Evolutionary conservation across 2,329 filamentous ascomycete genomes (phyloP).

Genomic region (Talaromyces sp.): DNA sequence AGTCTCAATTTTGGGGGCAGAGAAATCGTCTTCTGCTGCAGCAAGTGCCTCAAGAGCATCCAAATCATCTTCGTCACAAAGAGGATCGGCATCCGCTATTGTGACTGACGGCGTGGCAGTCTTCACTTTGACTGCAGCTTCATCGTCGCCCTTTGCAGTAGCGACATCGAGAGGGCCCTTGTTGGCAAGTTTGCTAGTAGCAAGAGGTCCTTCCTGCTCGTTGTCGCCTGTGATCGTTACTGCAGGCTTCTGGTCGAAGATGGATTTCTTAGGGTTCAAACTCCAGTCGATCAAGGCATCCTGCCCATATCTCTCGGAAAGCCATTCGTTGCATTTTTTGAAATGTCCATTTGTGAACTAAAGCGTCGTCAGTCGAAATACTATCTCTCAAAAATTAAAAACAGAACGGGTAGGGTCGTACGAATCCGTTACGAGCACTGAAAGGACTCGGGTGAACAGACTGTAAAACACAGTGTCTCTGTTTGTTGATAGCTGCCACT

Average conservation of each 20-base stretch:
- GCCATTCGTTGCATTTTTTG: slow-evolving; percentile 61
- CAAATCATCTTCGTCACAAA: slow-evolving; percentile 39
- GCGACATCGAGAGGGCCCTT: background rate
- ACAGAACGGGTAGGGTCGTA: slow-evolving; percentile 38
- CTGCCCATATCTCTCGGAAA: slow-evolving; percentile 72
- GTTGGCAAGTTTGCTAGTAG: slow-evolving; percentile 16
- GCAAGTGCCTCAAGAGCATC: slow-evolving; percentile 43
- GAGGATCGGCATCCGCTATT: slow-evolving; percentile 26
- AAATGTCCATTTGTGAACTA: slow-evolving; percentile 47
- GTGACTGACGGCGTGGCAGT: slow-evolving; percentile 18
- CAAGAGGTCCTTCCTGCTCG: slow-evolving; percentile 14
- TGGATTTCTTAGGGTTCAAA: slow-evolving; percentile 40
- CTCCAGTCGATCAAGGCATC: slow-evolving; percentile 84
- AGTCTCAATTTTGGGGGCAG: background rate
- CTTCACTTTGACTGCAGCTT: slow-evolving; percentile 12
- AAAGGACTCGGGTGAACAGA: slow-evolving; percentile 92
- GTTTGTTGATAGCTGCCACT: slow-evolving; percentile 67
- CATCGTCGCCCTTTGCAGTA: slow-evolving; percentile 2
- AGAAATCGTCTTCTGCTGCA: slow-evolving; percentile 26
- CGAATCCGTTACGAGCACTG: slow-evolving; percentile 76
- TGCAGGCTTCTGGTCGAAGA: slow-evolving; percentile 4
- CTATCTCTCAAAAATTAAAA: background rate
- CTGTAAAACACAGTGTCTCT: slow-evolving; percentile 76
- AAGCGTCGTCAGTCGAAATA: slow-evolving; percentile 6
- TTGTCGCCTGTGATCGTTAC: background rate